Base-by-base conservation (phyloP, 108 stramenopile genomes). In the Skeletonema potamos region DNA sequence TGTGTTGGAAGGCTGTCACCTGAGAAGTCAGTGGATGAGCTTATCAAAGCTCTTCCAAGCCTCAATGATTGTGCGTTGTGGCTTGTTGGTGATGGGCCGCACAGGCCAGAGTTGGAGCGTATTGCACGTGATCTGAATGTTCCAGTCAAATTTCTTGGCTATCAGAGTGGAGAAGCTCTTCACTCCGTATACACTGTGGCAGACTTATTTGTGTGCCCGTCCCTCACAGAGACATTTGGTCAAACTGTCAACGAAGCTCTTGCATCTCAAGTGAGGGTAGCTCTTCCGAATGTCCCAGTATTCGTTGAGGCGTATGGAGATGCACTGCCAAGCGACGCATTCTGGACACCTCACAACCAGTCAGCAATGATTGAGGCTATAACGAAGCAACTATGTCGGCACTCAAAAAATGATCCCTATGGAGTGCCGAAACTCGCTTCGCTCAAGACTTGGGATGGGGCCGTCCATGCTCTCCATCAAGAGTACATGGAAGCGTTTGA, bases 221-320 rank as follows among this genome's bases (percentile, higher is more conserved):
- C 81, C 0, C 62, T 74, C 6, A 82, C 84, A 0, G 84, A 85
- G 58, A 85, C 84, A 4, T 85, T 85, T 75, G 84, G 84, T 7
- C 84, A 85, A 58, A 85, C 84, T 26, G 84, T 85, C 41, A 85
- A 85, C 30, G 84, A 85, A 37, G 84, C 84, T 18, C 65, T 51
- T 2, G 84, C 84, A 8, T 79, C 73, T 39, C 74, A 75, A 66
- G 77, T 82, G 20, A 63, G 77, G 7, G 81, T 85, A 13, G 81
- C 81, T 28, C 73, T 85, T 18, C 84, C 84, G 20, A 70, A 58
- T 36, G 81, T 82, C 22, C 64, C 72, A 20, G 84, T 85, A 10
- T 85, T 85, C 62, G 73, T 51, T 0, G 84, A 85, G 58, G 84
- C 84, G 10, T 85, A 82, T 54, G 77, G 77, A 27, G 68, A 79